phyloP scores from a whole-genome alignment of 257 asterid species.

The Ilex asprella region DNA sequence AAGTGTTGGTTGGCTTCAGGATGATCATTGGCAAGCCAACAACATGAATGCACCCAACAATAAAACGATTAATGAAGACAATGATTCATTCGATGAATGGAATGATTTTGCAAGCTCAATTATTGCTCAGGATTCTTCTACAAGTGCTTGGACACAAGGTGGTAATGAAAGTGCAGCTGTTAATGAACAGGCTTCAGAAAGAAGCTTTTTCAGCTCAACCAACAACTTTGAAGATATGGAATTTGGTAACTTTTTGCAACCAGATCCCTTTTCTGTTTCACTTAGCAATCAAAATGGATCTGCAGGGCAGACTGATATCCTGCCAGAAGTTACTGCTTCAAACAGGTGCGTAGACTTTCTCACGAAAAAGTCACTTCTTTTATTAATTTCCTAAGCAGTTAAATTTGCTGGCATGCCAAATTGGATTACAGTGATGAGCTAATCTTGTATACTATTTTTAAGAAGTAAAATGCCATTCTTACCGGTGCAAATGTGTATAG shows the following conservation, averaged over 20 bases:
- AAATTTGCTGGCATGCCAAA: slow-evolving; percentile 2
- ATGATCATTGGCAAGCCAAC: slow-evolving; percentile 32
- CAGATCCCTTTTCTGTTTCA: slow-evolving; percentile 34
- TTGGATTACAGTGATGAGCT: background rate
- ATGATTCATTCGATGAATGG: slow-evolving; percentile 22
- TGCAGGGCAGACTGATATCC: slow-evolving; percentile 19
- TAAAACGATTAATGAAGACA: slow-evolving; percentile 20
- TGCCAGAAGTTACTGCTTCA: slow-evolving; percentile 35
- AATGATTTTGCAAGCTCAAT: slow-evolving; percentile 14
- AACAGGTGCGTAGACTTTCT: slow-evolving; percentile 39
- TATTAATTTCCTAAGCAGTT: slow-evolving; percentile 9
- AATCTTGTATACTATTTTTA: background rate
- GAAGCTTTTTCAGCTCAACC: slow-evolving; percentile 35
- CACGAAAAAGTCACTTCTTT: slow-evolving; percentile 10
- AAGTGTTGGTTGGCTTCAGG: slow-evolving; percentile 43
- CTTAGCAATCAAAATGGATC: slow-evolving; percentile 23
- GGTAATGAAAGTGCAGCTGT: slow-evolving; percentile 24
- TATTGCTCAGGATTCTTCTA: background rate
- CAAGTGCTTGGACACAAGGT: slow-evolving; percentile 13
- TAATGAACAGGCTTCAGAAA: slow-evolving; percentile 28
- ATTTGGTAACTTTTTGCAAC: slow-evolving; percentile 37
- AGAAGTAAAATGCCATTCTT: too few relatives aligned
- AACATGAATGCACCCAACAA: slow-evolving; percentile 21
- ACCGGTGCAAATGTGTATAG: too few relatives aligned
- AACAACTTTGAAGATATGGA: slow-evolving; percentile 32